phyloP scores from a whole-genome alignment of 1,284 basidiomycete species.

The Ganoderma meredithae region DNA sequence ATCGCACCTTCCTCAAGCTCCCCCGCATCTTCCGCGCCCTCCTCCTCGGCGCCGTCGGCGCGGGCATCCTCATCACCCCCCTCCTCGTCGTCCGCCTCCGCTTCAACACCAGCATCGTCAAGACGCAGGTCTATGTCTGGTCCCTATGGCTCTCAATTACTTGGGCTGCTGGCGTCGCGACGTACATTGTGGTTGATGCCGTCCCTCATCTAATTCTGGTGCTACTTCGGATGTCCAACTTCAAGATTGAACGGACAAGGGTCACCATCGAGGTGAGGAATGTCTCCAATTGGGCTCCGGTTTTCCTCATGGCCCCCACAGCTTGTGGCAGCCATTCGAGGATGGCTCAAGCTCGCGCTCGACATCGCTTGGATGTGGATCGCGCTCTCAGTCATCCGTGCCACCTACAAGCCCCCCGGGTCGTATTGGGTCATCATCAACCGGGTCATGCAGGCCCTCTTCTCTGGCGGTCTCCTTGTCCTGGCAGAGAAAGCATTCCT shows the following conservation, averaged over 20 bases:
- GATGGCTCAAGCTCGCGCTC: slow-evolving; percentile 73
- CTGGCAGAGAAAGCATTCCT: slow-evolving; percentile 76
- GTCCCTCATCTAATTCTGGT: slow-evolving; percentile 65
- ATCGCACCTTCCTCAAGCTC: slow-evolving; percentile 73
- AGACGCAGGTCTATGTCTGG: slow-evolving; percentile 69
- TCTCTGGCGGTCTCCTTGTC: slow-evolving; percentile 66
- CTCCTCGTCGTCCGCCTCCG: slow-evolving; percentile 70
- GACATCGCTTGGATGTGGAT: slow-evolving; percentile 78
- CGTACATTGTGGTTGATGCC: slow-evolving; percentile 69
- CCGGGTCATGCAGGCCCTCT: slow-evolving; percentile 57
- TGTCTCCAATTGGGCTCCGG: background rate
- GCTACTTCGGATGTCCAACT: slow-evolving; percentile 61
- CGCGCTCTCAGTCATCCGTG: slow-evolving; percentile 65
- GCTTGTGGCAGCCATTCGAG: slow-evolving; percentile 74
- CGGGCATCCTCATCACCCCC: slow-evolving; percentile 70
- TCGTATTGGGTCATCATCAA: slow-evolving; percentile 75
- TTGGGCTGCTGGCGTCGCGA: slow-evolving; percentile 71
- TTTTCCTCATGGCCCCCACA: slow-evolving; percentile 36
- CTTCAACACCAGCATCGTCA: slow-evolving; percentile 57
- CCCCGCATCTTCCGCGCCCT: slow-evolving; percentile 64
- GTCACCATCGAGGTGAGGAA: slow-evolving; percentile 68
- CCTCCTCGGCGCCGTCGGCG: slow-evolving; percentile 62
- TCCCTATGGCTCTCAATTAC: slow-evolving; percentile 75
- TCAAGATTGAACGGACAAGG: slow-evolving; percentile 68
- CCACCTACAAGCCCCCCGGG: slow-evolving; percentile 64